phyloP scores from a whole-genome alignment of 2,329 filamentous ascomycete species.

The Domatiomyces globalis region DNA sequence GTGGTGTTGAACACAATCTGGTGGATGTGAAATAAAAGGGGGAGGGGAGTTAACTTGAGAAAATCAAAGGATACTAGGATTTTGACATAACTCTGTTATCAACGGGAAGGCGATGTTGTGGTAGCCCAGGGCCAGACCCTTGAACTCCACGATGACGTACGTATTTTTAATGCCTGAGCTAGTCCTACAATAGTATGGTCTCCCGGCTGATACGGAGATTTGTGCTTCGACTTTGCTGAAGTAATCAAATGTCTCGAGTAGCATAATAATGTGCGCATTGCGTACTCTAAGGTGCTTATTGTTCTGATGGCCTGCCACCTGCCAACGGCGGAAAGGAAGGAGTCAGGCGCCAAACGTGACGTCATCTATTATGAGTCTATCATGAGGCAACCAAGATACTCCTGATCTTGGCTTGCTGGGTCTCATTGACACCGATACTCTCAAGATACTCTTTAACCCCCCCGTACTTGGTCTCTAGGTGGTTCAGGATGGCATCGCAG shows the following conservation, averaged over 20 bases:
- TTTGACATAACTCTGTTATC: neutral
- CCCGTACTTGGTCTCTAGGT: constrained; percentile 50
- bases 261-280: neutral
- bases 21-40: neutral
- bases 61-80: neutral
- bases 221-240: no score
- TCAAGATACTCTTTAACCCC: constrained; percentile 53
- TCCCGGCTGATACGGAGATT: no score
- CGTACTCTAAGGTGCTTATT: no score
- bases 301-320: no score
- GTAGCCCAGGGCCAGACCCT: neutral
- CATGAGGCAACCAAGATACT: constrained; percentile 1
- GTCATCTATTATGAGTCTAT: no score
- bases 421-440: constrained; percentile 42
- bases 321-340: no score
- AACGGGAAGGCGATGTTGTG: neutral
- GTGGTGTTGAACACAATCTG: neutral
- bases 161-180: no score
- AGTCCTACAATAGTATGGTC: no score
- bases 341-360: no score
- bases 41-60: neutral
- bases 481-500: constrained; percentile 42
- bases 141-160: no score
- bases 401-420: constrained; percentile 28
- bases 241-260: no score